Conservation (phyloP, 2,329 filamentous ascomycete genomes). For the Claviceps digitariae region DNA sequence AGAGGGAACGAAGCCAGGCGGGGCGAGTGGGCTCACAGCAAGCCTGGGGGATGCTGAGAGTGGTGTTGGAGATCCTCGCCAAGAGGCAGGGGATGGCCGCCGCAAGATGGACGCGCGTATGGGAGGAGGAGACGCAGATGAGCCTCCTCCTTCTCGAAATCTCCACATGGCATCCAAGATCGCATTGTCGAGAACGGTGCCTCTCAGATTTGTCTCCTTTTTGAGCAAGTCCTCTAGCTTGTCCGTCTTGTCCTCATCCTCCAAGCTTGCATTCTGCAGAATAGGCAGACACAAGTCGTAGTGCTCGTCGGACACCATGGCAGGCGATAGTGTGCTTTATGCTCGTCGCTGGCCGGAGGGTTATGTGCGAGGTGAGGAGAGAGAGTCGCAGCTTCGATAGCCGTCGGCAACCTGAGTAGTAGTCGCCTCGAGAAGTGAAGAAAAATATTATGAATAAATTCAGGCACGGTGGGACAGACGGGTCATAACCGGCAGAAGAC, state of each 20-base stretch:
- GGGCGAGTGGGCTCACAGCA: constrained; percentile 68
- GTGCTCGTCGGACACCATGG: constrained; percentile 83
- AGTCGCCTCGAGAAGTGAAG: neutral
- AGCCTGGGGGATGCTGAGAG: constrained; percentile 70
- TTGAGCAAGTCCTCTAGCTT: constrained; percentile 75
- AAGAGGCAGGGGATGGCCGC: constrained; percentile 81
- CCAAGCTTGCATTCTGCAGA: constrained; percentile 65
- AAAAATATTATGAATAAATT: too few species aligned
- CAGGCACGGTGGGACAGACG: neutral
- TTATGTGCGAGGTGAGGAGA: neutral
- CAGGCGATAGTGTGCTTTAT: constrained; percentile 11
- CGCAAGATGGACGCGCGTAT: constrained; percentile 83
- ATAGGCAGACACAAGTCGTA: constrained; percentile 86
- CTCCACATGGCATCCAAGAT: constrained; percentile 86
- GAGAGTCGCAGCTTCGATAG: neutral
- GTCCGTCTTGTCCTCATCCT: constrained; percentile 94
- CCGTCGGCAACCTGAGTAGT: neutral
- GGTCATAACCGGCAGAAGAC: neutral
- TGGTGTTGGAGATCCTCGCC: constrained; percentile 75
- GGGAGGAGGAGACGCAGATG: constrained; percentile 62
- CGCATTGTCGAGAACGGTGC: constrained; percentile 72
- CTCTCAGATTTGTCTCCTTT: constrained; percentile 62
- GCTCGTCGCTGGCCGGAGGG: neutral
- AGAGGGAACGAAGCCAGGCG: constrained; percentile 69
- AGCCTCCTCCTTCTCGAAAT: constrained; percentile 54